Percentiles rank a stretch among this genome's conserved stretches.
phyloP scores from a whole-genome alignment of 176 grass and related monocot genomes.

The Carex pumila region DNA sequence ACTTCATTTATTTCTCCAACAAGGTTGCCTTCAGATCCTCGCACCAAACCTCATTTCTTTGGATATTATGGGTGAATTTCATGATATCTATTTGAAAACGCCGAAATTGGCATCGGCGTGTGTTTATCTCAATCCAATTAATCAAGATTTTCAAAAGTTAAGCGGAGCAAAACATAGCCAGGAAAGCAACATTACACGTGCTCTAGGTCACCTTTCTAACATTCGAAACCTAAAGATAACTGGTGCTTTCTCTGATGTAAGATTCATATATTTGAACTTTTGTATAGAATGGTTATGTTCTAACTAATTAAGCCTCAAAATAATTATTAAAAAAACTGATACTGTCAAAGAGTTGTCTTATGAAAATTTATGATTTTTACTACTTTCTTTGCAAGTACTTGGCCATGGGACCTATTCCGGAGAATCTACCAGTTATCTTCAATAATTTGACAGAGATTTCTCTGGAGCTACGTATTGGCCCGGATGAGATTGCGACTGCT shows the following conservation, averaged over 20 bases:
- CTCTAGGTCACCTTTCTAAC: conserved; percentile 30
- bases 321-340: not conserved
- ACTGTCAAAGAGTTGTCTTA: not conserved
- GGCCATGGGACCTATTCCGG: not conserved
- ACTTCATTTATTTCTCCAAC: conserved; percentile 6
- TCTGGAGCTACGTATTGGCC: not conserved
- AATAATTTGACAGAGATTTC: conserved; percentile 26
- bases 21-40: conserved; percentile 27
- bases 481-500: conserved; percentile 20
- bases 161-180: not conserved
- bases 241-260: conserved; percentile 19
- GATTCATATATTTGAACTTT: not conserved
- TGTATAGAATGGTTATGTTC: not conserved
- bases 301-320: not conserved
- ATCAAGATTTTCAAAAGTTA: not conserved
- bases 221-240: conserved; percentile 26
- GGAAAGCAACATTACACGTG: conserved; percentile 20
- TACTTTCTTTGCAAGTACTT: conserved; percentile 19
- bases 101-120: conserved; percentile 14
- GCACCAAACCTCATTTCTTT: conserved; percentile 35
- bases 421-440: conserved; percentile 14
- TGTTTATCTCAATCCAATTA: not conserved
- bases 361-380: not conserved
- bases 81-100: conserved; percentile 25
- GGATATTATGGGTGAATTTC: conserved; percentile 24